Evolutionary conservation across 768 basidiomycete genomes (phyloP).

Genomic region (Boletus tomentosulus): DNA sequence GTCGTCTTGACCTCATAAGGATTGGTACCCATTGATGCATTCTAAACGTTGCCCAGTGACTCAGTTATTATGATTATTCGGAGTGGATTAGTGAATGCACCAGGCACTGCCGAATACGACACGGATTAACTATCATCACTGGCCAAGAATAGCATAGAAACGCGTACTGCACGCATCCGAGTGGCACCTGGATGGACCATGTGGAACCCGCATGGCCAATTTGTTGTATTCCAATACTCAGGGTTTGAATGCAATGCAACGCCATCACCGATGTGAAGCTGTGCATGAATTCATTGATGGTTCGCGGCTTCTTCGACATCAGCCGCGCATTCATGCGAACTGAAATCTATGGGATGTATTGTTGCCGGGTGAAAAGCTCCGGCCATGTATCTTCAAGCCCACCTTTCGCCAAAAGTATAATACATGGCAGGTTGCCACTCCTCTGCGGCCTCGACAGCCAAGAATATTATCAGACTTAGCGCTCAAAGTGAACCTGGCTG

Average conservation of each 20-base stretch:
- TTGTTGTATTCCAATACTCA: background rate
- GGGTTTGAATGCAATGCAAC: background rate
- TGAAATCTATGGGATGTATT: too few relatives aligned
- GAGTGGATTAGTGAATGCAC: background rate
- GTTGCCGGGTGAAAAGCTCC: background rate
- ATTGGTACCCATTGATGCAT: too few relatives aligned
- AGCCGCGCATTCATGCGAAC: too few relatives aligned
- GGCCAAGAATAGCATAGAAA: background rate
- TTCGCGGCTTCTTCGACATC: background rate
- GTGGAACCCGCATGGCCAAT: background rate
- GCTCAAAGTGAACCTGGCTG: background rate
- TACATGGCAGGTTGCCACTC: background rate
- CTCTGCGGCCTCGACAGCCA: background rate
- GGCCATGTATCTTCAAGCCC: too few relatives aligned
- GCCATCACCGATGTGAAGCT: background rate
- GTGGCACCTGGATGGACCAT: background rate
- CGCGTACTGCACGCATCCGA: background rate
- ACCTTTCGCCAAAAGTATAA: too few relatives aligned
- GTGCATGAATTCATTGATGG: background rate
- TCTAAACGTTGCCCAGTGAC: too few relatives aligned
- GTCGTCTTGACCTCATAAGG: too few relatives aligned
- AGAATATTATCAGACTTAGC: background rate
- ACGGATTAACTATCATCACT: background rate
- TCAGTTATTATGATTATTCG: background rate
- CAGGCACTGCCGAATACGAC: background rate